A percentile compares a stretch with the other conserved stretches of the same genome.
Conservation (phyloP, 1,139 yeast species). For the Groenewaldozyma sp. region DNA sequence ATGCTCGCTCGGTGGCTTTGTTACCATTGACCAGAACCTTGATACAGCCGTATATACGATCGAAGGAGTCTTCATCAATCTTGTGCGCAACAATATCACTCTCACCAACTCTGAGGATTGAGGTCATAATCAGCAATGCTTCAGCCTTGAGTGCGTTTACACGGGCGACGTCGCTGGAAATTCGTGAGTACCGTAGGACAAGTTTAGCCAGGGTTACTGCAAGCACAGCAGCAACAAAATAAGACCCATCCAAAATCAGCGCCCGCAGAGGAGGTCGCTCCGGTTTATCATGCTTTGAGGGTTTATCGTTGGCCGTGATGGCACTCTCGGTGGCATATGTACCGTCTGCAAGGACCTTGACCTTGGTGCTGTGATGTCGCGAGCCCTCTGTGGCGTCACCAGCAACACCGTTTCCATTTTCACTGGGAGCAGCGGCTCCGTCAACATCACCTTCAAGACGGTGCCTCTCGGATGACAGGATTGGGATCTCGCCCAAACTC, state of each 20-base stretch:
- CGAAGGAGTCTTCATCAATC: constrained; percentile 93
- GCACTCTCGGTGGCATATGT: constrained; percentile 97
- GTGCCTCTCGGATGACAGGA: constrained; percentile 62
- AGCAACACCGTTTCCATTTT: constrained; percentile 24
- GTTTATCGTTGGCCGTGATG: constrained; percentile 38
- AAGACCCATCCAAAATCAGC: constrained; percentile 78
- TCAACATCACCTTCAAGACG: constrained; percentile 21
- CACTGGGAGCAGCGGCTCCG: constrained; percentile 26
- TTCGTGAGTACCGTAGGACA: constrained; percentile 63
- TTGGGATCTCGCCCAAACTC: constrained; percentile 87
- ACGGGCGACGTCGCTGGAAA: constrained; percentile 41
- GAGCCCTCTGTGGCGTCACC: constrained; percentile 18
- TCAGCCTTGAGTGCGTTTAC: constrained; percentile 88
- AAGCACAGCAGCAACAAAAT: constrained; percentile 81
- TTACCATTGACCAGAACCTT: constrained; percentile 58
- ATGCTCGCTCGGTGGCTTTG: constrained; percentile 54
- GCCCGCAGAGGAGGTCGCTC: constrained; percentile 68
- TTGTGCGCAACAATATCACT: constrained; percentile 63
- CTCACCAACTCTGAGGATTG: constrained; percentile 83
- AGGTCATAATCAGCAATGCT: constrained; percentile 85
- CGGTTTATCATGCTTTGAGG: constrained; percentile 28
- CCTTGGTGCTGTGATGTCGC: constrained; percentile 46
- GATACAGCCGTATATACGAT: constrained; percentile 79
- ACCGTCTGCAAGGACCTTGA: constrained; percentile 92
- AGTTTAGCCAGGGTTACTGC: constrained; percentile 85